Evolutionary conservation across 176 grass and related monocot genomes (phyloP).

Genomic region (Sorghum bicolor): DNA sequence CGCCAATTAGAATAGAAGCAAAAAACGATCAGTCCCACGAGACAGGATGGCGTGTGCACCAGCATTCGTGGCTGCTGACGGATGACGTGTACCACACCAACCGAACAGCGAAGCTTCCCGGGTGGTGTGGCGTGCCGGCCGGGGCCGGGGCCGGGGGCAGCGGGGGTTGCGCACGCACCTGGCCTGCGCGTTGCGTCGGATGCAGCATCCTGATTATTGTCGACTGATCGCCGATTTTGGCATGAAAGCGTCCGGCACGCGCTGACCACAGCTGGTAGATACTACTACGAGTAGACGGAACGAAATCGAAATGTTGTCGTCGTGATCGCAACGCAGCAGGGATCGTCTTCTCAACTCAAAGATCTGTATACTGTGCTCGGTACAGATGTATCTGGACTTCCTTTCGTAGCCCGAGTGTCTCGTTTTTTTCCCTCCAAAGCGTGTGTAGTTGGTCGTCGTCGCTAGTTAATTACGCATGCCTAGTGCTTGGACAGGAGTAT

Average conservation of each 20-base stretch:
- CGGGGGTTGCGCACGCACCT: not conserved
- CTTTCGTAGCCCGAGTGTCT: not conserved
- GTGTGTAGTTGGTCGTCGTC: not conserved
- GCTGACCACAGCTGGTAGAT: not conserved
- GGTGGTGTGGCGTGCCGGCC: not conserved
- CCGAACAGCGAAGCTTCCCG: conserved; percentile 11
- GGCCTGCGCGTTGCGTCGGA: not conserved
- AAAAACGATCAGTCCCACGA: no score
- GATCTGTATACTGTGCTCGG: not conserved
- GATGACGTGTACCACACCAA: not conserved
- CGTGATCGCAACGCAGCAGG: not conserved
- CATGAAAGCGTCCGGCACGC: not conserved
- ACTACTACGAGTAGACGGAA: no score
- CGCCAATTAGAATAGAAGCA: not conserved
- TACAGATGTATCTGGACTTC: not conserved
- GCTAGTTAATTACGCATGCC: not conserved
- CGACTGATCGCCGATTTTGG: no score
- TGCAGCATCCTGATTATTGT: not conserved
- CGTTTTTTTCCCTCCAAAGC: not conserved
- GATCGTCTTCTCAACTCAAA: not conserved
- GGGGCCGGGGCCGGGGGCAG: no score
- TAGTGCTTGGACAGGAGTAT: not conserved
- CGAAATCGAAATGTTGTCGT: not conserved
- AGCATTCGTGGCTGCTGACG: not conserved
- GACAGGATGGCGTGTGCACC: not conserved